Conservation (phyloP, 768 basidiomycete species). For the Lyophyllum shimeji region DNA sequence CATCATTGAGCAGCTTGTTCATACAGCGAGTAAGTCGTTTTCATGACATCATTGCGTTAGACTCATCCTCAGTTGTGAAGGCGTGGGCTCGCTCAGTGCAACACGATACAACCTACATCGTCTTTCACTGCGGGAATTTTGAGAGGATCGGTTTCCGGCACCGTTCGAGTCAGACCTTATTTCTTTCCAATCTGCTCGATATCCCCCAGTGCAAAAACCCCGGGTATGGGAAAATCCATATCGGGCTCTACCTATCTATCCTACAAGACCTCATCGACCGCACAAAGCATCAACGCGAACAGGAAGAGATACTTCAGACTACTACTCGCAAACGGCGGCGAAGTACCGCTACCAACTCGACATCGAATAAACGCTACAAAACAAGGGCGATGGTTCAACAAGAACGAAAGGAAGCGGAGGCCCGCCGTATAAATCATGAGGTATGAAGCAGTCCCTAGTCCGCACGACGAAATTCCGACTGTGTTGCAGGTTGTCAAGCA, state of each 20-base stretch:
- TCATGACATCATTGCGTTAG: background rate
- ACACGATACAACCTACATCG: constrained; percentile 16
- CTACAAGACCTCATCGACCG: constrained; percentile 18
- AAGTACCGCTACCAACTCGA: background rate
- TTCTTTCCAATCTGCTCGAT: constrained; percentile 18
- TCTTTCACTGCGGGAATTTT: constrained; percentile 19
- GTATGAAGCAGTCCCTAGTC: background rate
- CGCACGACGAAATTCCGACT: background rate
- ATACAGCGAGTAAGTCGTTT: background rate
- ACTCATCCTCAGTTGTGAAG: constrained; percentile 1
- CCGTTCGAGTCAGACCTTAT: constrained; percentile 19
- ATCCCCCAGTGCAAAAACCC: constrained; percentile 6
- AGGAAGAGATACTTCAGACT: background rate
- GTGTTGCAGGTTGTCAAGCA: constrained; percentile 1
- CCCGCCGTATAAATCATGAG: background rate
- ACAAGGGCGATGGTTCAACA: constrained; percentile 6
- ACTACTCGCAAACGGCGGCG: background rate
- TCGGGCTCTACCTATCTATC: constrained; percentile 17
- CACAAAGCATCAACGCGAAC: background rate
- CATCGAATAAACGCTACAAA: constrained; percentile 2
- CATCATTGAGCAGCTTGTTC: background rate
- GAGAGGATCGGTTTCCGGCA: constrained; percentile 19
- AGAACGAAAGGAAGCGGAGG: background rate
- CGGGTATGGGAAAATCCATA: constrained; percentile 16
- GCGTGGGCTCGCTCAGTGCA: constrained; percentile 16